Evolutionary conservation across 2,329 filamentous ascomycete species (phyloP).

Genomic region (Epichloe sibirici): DNA sequence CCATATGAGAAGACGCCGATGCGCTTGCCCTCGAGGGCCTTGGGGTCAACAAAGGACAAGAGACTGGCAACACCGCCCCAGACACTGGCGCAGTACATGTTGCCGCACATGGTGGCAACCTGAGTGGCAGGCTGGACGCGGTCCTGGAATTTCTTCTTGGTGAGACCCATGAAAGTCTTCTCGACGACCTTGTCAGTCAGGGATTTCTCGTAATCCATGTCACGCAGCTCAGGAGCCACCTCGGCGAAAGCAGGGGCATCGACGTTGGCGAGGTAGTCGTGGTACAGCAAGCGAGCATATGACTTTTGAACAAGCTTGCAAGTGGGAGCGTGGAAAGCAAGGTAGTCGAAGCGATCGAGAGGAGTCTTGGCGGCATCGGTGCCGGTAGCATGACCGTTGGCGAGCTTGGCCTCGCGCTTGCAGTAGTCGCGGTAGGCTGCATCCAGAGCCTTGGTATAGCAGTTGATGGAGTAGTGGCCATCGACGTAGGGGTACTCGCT

Average conservation of each 20-base stretch:
- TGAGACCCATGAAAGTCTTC: constrained; percentile 75
- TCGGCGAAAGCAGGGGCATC: constrained; percentile 57
- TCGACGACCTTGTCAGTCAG: constrained; percentile 71
- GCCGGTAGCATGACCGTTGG: constrained; percentile 40
- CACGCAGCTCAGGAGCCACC: constrained; percentile 62
- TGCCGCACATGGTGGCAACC: constrained; percentile 63
- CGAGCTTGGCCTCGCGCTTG: constrained; percentile 52
- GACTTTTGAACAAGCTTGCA: constrained; percentile 84
- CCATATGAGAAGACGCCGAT: constrained; percentile 71
- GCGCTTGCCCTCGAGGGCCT: constrained; percentile 56
- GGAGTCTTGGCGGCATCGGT: constrained; percentile 40
- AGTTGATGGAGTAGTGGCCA: constrained; percentile 70
- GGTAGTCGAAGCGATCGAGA: constrained; percentile 72
- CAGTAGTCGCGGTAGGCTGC: constrained; percentile 71
- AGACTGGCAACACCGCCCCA: constrained; percentile 66
- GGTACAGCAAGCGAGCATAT: constrained; percentile 73
- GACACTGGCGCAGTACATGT: constrained; percentile 60
- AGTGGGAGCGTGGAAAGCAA: constrained; percentile 72
- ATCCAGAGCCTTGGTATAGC: constrained; percentile 72
- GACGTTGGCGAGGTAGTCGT: constrained; percentile 67
- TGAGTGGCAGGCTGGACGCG: constrained; percentile 62
- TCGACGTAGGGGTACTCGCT: constrained; percentile 82
- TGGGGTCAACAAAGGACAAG: constrained; percentile 50
- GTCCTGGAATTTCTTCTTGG: constrained; percentile 75
- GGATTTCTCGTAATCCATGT: constrained; percentile 69